A percentile compares a stretch with the other conserved stretches of the same genome.
Conservation (phyloP, 2,329 filamentous ascomycete genomes). For the Laburnicola sp. region DNA sequence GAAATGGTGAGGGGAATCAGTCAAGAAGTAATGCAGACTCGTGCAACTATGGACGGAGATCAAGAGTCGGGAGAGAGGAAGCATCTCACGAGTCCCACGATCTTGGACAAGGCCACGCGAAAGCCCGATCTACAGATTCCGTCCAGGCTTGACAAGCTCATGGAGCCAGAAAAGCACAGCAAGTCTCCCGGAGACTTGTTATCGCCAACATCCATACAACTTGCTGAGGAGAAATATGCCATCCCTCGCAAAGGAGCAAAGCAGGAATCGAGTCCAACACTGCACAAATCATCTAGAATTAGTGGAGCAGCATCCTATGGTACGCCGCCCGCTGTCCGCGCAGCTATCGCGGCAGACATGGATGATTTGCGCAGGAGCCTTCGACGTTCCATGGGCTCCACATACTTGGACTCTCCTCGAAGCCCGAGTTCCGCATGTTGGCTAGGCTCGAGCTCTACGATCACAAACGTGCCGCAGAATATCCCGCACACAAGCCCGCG, state of each 20-base stretch:
- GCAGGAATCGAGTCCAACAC: background rate
- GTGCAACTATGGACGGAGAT: background rate
- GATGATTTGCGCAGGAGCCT: background rate
- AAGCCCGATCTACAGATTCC: background rate
- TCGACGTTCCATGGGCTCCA: background rate
- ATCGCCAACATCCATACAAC: background rate
- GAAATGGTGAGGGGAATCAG: constrained; percentile 6
- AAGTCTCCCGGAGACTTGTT: background rate
- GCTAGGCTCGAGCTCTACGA: background rate
- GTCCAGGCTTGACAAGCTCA: background rate
- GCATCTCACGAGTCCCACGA: background rate
- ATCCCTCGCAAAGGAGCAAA: background rate
- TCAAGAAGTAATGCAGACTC: background rate
- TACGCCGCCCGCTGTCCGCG: background rate
- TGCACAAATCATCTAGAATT: background rate
- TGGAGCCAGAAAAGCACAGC: background rate
- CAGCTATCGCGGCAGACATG: constrained; percentile 6
- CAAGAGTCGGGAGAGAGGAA: background rate
- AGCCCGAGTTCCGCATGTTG: background rate
- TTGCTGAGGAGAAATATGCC: background rate
- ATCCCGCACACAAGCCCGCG: too few relatives aligned
- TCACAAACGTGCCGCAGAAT: too few relatives aligned
- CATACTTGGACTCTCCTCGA: background rate
- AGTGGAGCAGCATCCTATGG: background rate
- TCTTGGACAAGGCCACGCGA: background rate